Conservation (phyloP, 2,329 filamentous ascomycete species). For the Raffaelea arxii region DNA sequence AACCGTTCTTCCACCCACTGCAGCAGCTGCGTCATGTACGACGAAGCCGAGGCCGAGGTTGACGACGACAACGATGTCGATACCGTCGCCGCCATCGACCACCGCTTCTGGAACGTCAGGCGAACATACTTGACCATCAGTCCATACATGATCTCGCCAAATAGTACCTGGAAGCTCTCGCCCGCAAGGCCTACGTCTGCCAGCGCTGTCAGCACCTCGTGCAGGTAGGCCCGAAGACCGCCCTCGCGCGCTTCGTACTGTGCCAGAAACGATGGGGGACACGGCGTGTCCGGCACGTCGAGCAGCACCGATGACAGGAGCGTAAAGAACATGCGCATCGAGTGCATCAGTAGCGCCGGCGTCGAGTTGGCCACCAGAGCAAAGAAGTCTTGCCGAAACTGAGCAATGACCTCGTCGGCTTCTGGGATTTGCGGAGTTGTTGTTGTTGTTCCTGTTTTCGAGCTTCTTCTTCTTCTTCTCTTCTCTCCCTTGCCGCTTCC, state of each 20-base stretch:
- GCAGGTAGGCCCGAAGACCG: slow-evolving; percentile 37
- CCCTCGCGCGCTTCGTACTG: slow-evolving; percentile 18
- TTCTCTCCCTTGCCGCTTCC: not conserved
- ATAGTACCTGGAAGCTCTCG: slow-evolving; percentile 58
- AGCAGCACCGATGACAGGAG: slow-evolving; percentile 43
- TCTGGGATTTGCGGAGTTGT: not conserved
- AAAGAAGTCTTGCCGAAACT: slow-evolving; percentile 52
- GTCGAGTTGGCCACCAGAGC: slow-evolving; percentile 57
- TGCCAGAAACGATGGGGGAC: slow-evolving; percentile 14
- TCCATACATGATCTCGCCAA: slow-evolving; percentile 60
- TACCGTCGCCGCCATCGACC: slow-evolving; percentile 24
- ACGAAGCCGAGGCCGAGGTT: slow-evolving; percentile 1
- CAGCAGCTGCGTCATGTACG: slow-evolving; percentile 48
- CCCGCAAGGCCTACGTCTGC: slow-evolving; percentile 58
- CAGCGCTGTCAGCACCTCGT: slow-evolving; percentile 48
- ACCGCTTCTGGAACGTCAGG: slow-evolving; percentile 53
- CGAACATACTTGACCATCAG: slow-evolving; percentile 55
- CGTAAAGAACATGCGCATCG: slow-evolving; percentile 44
- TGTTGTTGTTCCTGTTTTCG: no score
- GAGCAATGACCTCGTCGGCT: slow-evolving; percentile 23
- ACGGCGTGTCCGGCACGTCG: slow-evolving; percentile 18
- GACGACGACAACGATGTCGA: not conserved
- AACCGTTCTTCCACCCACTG: slow-evolving; percentile 62
- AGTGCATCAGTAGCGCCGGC: slow-evolving; percentile 39
- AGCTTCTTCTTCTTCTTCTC: not conserved